These are phyloP conservation scores for Pholiota conissans DNA, from an alignment of 768 basidiomycete genomes.

Conservation along the genomic window DNA sequence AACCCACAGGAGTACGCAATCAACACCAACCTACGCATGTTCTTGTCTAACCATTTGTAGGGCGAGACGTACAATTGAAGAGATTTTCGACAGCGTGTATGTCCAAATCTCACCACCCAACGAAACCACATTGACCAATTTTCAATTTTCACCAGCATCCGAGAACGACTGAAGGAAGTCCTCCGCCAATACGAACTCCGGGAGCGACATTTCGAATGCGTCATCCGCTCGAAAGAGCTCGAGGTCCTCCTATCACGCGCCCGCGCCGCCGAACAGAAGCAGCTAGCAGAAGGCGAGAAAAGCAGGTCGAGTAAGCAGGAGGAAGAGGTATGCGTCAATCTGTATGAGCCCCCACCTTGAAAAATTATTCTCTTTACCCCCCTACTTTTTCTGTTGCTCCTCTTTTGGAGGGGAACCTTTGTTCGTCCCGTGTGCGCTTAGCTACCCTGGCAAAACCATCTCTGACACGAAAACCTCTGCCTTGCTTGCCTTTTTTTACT, in stretches of 20 bases:
- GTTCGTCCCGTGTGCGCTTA: too few species aligned
- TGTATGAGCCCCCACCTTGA: slow-evolving; percentile 3
- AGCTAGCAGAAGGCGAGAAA: slow-evolving; percentile 77
- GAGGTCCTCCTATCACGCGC: slow-evolving; percentile 86
- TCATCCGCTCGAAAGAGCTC: slow-evolving; percentile 89
- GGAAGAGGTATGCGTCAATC: slow-evolving; percentile 61
- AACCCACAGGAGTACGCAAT: slow-evolving; percentile 68
- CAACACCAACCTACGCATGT: neutral
- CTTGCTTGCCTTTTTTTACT: too few species aligned
- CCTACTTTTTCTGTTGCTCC: neutral
- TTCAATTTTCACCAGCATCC: slow-evolving; percentile 49
- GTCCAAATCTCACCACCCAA: slow-evolving; percentile 26
- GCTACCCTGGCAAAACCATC: neutral
- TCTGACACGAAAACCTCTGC: neutral
- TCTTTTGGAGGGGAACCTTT: slow-evolving; percentile 7
- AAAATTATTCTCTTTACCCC: too few species aligned
- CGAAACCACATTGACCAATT: neutral
- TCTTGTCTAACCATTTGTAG: slow-evolving; percentile 35
- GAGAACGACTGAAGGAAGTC: slow-evolving; percentile 84
- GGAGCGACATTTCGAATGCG: slow-evolving; percentile 90
- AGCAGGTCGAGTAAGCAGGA: slow-evolving; percentile 64
- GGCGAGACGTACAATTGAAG: slow-evolving; percentile 73
- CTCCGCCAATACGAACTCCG: slow-evolving; percentile 87
- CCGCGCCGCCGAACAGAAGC: slow-evolving; percentile 84
- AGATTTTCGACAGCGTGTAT: slow-evolving; percentile 85